These are phyloP conservation scores for Flagelloscypha sp. DNA, from an alignment of 768 basidiomycete genomes.

Conservation along the genomic window DNA sequence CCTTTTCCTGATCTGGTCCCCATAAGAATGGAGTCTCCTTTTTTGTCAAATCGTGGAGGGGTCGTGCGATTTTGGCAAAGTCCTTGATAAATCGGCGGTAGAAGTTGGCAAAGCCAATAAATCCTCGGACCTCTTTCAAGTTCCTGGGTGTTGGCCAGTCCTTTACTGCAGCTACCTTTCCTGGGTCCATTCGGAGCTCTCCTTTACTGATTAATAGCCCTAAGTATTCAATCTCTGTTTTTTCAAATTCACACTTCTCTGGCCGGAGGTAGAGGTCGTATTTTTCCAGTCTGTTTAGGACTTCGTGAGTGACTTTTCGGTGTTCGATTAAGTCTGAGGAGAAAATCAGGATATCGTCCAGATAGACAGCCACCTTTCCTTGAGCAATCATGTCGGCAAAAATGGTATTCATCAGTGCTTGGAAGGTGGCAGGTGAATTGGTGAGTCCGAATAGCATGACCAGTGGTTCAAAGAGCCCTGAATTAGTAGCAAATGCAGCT, in stretches of 20 bases:
- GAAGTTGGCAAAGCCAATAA: conserved; percentile 33
- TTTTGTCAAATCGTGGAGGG: conserved; percentile 12
- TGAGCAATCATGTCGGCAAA: conserved; percentile 15
- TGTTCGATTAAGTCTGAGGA: conserved; percentile 10
- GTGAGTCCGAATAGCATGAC: conserved; percentile 13
- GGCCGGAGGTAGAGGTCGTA: conserved; percentile 16
- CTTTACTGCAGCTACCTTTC: conserved; percentile 20
- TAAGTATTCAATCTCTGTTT: conserved; percentile 10
- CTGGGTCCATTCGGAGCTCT: conserved; percentile 21
- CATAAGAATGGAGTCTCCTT: conserved; percentile 16
- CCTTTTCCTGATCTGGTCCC: conserved; percentile 9
- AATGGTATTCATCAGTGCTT: conserved; percentile 18
- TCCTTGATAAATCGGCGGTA: conserved; percentile 24
- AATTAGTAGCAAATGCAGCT: conserved; percentile 17
- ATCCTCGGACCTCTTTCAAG: conserved; percentile 27
- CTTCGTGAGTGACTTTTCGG: conserved; percentile 4
- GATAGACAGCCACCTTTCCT: conserved; percentile 20
- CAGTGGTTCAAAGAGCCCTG: conserved; percentile 10
- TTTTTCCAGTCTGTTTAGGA: conserved; percentile 13
- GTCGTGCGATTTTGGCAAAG: conserved; percentile 21
- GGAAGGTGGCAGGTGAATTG: conserved; percentile 13
- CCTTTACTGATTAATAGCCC: conserved; percentile 17
- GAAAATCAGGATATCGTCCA: conserved; percentile 27
- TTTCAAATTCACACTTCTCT: conserved; percentile 19
- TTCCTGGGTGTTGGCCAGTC: conserved; percentile 22